A percentile compares a stretch with the other conserved stretches of the same genome.
Evolutionary conservation across 345 rosid genomes (phyloP).

Genomic region (Hibiscus tridactylites): DNA sequence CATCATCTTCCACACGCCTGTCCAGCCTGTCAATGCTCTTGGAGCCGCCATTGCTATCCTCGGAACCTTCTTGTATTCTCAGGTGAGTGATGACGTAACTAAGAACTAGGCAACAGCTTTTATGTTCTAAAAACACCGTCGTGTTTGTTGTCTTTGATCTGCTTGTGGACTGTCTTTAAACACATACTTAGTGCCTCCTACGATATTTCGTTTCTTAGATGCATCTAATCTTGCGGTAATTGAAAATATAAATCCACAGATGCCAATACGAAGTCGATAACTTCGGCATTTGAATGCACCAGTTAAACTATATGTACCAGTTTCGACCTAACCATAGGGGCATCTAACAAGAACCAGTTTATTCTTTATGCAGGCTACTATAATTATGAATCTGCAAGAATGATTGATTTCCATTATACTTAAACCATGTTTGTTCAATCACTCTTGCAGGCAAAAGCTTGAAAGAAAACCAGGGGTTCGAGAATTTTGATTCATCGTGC

Average conservation of each 20-base stretch:
- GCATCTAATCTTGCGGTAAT: neutral
- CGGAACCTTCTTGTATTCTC: constrained; percentile 96
- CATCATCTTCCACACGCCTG: constrained; percentile 94
- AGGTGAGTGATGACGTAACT: constrained; percentile 38
- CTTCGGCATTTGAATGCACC: neutral
- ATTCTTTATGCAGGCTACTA: neutral
- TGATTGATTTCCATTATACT: neutral
- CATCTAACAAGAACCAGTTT: neutral
- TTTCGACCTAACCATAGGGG: constrained; percentile 1
- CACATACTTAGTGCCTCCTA: neutral
- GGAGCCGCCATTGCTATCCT: constrained; percentile 95
- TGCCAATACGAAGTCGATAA: neutral
- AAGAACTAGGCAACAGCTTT: neutral
- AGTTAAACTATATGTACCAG: neutral
- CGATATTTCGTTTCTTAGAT: neutral
- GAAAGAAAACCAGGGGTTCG: neutral
- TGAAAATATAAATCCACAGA: neutral
- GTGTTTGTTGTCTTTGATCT: neutral
- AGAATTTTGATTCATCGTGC: constrained; percentile 12
- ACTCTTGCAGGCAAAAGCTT: constrained; percentile 11
- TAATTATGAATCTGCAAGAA: neutral
- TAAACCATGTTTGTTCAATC: neutral
- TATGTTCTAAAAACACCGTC: neutral
- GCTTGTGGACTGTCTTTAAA: neutral
- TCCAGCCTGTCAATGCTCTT: constrained; percentile 83